Base-by-base conservation (phyloP, 768 basidiomycete species). In the Punctularia strigosozonata region DNA sequence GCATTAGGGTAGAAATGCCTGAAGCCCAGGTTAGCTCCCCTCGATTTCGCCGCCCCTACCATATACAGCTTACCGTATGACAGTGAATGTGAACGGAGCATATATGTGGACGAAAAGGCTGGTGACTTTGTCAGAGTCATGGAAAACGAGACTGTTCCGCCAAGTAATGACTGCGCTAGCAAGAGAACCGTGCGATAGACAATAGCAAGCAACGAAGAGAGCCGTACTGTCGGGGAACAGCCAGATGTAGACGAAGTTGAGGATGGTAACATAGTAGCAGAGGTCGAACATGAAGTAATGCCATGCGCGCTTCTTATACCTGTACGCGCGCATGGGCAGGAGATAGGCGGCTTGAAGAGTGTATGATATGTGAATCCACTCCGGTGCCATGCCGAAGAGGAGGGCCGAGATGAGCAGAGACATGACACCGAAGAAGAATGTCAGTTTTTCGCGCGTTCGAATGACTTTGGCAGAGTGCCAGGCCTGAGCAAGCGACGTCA, bases 101-200 rank as follows among this genome's bases (percentile, higher is more conserved):
- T 95, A 97, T 41, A 98, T 81, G 54, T 99, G 95, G 23, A 99
- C 75, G 62, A 92, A 98, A 19, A 99, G 64, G 7, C 85, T 89
- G 14, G 87, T 97, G 53, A 97, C 86, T 59, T 98, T 98, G 58
- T 99, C 95, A 40, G 77, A 71, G 51, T 94, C 91, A 52, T 99
- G 95, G 64, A 99, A 99, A 3, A 99, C 95, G 18, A 99, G 76
- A 47, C 88, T 92, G 53, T 99, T 99, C 44, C 95, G 73, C 95
- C 95, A 99, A 7, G 94, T 97, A 48, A 97, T 87, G 36, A 98
- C 91, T 0, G 94, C 92, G 37, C 85, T 88, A 1, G 88, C 92
- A 23, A 95, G 71, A 0, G 85, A 75, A 0, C 91, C 95, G 54
- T 95, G 81, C 0, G 89, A 85, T 19, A 98, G 71, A 47, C 87